Evolutionary conservation across 305 asterid genomes (phyloP).

Genomic region (Lippia alba): DNA sequence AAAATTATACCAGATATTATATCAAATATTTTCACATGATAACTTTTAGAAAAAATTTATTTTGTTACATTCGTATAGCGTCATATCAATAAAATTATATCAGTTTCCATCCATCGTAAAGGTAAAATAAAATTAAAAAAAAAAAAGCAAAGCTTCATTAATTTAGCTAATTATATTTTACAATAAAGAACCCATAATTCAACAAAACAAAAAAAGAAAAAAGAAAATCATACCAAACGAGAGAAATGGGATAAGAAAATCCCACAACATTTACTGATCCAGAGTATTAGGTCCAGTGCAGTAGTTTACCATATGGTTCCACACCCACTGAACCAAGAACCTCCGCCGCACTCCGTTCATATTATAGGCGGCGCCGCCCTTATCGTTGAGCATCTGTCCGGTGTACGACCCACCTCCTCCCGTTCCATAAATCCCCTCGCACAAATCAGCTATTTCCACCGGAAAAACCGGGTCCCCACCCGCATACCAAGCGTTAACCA

Average conservation of each 20-base stretch:
- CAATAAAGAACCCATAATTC: too few species aligned
- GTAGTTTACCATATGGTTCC: slow-evolving; percentile 61
- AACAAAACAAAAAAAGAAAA: slow-evolving; percentile 16
- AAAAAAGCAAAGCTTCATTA: too few species aligned
- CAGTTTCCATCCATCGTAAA: too few species aligned
- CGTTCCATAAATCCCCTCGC: slow-evolving; percentile 75
- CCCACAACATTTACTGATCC: slow-evolving; percentile 54
- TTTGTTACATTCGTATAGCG: too few species aligned
- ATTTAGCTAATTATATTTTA: too few species aligned
- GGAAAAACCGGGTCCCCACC: slow-evolving; percentile 74
- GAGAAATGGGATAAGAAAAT: too few species aligned
- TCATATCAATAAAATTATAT: too few species aligned
- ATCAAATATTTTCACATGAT: too few species aligned
- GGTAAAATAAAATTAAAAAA: too few species aligned
- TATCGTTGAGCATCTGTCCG: slow-evolving; percentile 62
- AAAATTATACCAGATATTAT: too few species aligned
- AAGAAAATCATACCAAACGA: not conserved
- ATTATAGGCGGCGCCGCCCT: slow-evolving; percentile 68
- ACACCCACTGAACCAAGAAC: slow-evolving; percentile 76
- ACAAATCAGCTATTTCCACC: slow-evolving; percentile 72
- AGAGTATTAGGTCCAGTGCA: slow-evolving; percentile 79
- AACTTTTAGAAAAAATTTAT: too few species aligned
- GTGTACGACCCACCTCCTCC: slow-evolving; percentile 78
- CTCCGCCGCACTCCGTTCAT: slow-evolving; percentile 62
- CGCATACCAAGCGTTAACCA: slow-evolving; percentile 79